phyloP scores from a whole-genome alignment of 225 moss, liverwort and hornwort species.

The Neckera pumila region DNA sequence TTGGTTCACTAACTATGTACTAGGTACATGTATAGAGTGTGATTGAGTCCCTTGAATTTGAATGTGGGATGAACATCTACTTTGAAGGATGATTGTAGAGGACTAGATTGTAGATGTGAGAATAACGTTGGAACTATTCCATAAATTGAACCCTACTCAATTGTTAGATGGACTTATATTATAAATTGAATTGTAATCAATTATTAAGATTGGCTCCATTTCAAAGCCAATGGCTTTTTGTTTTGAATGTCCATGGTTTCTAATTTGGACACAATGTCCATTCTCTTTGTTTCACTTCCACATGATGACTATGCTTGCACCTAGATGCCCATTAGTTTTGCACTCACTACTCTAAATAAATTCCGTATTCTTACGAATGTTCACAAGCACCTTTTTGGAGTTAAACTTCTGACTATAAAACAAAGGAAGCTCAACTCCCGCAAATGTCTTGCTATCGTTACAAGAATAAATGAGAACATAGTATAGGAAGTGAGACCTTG shows the following conservation, averaged over 20 bases:
- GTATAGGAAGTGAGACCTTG: fast-evolving
- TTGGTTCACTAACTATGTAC: fast-evolving
- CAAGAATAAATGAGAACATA: fast-evolving
- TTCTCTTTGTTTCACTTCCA: neutral
- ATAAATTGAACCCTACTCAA: neutral
- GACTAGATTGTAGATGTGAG: too few relatives aligned
- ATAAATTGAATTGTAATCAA: too few relatives aligned
- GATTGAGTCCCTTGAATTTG: neutral
- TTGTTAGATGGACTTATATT: neutral
- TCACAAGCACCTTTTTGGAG: neutral
- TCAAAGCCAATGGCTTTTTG: neutral
- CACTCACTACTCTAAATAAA: neutral
- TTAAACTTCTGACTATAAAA: fast-evolving
- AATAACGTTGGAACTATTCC: neutral
- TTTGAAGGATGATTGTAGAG: neutral
- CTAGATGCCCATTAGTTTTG: neutral
- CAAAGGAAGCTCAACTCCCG: fast-evolving
- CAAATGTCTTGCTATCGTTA: fast-evolving
- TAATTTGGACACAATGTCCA: too few relatives aligned
- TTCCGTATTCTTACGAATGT: neutral
- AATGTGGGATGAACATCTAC: neutral
- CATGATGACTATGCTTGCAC: fast-evolving
- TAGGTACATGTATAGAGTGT: fast-evolving
- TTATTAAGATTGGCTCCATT: fast-evolving
- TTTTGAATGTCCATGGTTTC: too few relatives aligned